Conservation (phyloP, 1,284 basidiomycete genomes). For the Earliella scabrosa region DNA sequence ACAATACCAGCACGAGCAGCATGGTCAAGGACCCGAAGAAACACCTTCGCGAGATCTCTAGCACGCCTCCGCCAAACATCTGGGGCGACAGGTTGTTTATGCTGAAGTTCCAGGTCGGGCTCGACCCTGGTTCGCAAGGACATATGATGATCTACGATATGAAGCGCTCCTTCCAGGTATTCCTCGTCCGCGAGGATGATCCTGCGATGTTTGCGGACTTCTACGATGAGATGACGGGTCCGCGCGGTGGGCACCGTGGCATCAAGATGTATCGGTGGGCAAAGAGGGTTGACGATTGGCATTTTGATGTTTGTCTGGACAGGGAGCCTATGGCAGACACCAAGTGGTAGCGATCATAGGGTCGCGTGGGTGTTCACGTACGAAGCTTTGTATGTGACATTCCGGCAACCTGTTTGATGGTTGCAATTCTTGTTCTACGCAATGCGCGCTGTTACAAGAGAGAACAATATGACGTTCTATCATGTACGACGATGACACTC, state of each 20-base stretch:
- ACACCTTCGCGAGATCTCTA: too few relatives aligned
- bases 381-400: too few relatives aligned
- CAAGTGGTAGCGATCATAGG: too few relatives aligned
- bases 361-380: too few relatives aligned
- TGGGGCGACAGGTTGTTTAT: conserved; percentile 43
- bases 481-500: too few relatives aligned
- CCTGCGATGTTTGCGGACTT: conserved; percentile 19
- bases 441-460: too few relatives aligned
- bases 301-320: conserved; percentile 33
- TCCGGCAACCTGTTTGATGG: too few relatives aligned
- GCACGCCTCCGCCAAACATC: conserved; percentile 32
- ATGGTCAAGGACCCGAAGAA: not conserved
- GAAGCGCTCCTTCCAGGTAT: conserved; percentile 40
- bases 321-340: conserved; percentile 20
- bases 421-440: too few relatives aligned
- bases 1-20: conserved; percentile 11
- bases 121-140: not conserved
- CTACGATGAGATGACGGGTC: conserved; percentile 22
- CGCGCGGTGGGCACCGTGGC: conserved; percentile 22
- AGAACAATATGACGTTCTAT: too few relatives aligned
- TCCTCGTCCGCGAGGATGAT: conserved; percentile 26
- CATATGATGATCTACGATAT: conserved; percentile 45
- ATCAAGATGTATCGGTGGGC: conserved; percentile 39
- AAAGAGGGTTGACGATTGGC: conserved; percentile 31
- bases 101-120: conserved; percentile 41